Conservation (phyloP, 2,329 filamentous ascomycete genomes). For the Trichophyton simii region DNA sequence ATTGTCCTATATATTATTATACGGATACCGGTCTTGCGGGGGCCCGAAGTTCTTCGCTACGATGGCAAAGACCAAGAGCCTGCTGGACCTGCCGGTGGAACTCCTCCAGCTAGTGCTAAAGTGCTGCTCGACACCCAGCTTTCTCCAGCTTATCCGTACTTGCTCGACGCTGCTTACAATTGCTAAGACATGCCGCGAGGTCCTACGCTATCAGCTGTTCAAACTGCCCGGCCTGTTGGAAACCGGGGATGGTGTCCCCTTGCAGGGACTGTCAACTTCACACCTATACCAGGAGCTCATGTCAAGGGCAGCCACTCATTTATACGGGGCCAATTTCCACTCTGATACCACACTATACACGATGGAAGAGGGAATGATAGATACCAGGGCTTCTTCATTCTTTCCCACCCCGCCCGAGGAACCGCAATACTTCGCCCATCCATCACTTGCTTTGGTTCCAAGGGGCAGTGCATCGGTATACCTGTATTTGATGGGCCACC, state of each 20-base stretch:
- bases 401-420: background rate
- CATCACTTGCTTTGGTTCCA: conserved; percentile 1
- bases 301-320: conserved; percentile 19
- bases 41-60: background rate
- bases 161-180: conserved; percentile 27
- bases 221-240: conserved; percentile 17
- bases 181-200: conserved; percentile 24
- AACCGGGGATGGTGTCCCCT: background rate
- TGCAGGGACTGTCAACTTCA: conserved; percentile 13
- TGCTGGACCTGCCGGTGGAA: conserved; percentile 28
- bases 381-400: conserved; percentile 23
- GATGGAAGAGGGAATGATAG: conserved; percentile 19
- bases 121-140: conserved; percentile 23
- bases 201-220: conserved; percentile 26
- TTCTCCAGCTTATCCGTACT: conserved; percentile 26
- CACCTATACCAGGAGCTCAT: conserved; percentile 25
- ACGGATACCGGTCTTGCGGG: too few relatives aligned
- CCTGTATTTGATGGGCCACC: conserved; percentile 19
- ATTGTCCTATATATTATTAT: too few relatives aligned
- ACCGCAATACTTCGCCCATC: background rate
- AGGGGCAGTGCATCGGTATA: conserved; percentile 9
- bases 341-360: conserved; percentile 21
- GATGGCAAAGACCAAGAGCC: background rate
- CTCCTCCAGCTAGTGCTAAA: conserved; percentile 29
- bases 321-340: conserved; percentile 27